Evolutionary conservation across 768 basidiomycete genomes (phyloP), one percentile per base, ranked within the genome.

Genomic region (Hydnomerulius pinastri): DNA sequence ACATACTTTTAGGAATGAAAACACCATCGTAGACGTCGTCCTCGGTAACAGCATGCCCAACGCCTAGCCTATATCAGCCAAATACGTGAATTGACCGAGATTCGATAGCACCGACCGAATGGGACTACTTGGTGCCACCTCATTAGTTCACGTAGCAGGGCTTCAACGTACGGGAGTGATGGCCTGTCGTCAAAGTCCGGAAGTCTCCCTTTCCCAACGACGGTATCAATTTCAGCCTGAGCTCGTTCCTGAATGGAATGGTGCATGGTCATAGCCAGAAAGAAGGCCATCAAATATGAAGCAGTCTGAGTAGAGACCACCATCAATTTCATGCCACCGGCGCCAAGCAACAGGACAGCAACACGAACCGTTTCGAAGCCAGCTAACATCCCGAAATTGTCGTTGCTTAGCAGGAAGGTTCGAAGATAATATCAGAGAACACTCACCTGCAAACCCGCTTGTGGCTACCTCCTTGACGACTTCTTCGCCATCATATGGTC

Each of bases 11-110:
- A n/a, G n/a, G n/a, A n/a, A n/a, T n/a, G n/a, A n/a, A n/a, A n/a
- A n/a, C n/a, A n/a, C n/a, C n/a, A n/a, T n/a, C n/a, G n/a, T n/a
- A n/a, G n/a, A n/a, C n/a, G n/a, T n/a, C n/a, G n/a, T n/a, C n/a
- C 45, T 66, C 55, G 0, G 71, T 72, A 6, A 54, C 20, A 10
- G 42, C 27, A 48, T 65, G 65, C 9, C 62, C 55, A 18, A 64
- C 33, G 12, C 55, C 61, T 51, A 35, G 12, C 33, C 13, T 35
- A 35, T 5, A 17, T 5, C 6, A 4, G 12, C 33, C 30, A 32
- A n/a, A n/a, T n/a, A n/a, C n/a, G 30, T 15, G 30, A 32, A 35
- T 35, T 35, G 33, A 13, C 33, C 17, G 12, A 12, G 13, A n/a
- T n/a, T 17, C 11, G 33, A 35, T 17, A 35, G 29, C 13, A 35